Evolutionary conservation across 2,329 filamentous ascomycete species (phyloP), one percentile per base, ranked within the genome.

Genomic region (Fusarium paranaense): DNA sequence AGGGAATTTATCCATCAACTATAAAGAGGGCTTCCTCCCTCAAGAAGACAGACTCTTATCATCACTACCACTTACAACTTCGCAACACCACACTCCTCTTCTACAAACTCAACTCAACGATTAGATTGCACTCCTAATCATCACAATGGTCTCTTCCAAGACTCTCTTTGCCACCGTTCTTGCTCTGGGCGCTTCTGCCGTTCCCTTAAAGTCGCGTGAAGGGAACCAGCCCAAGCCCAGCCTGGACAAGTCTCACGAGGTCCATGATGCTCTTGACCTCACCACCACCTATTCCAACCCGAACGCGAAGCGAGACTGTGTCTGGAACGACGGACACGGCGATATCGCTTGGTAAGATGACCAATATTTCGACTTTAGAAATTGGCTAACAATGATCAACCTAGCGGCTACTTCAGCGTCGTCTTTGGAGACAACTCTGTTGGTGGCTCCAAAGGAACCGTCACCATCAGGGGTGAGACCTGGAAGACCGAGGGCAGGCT

Each of bases 271-370:
- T 9, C 25, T 37, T 47, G 59, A 37, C 22, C 59, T 62, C n/a
- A 50, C 20, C 16, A 50, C 40, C 2, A 62, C 40, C 20, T 62
- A 35, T 18, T 7, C n/a, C 18, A 22, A 50, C 40, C 2, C 20
- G 4, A 27, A 18, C 1, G 40, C 37, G 40, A 50, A 27, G 59
- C 20, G 58, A 3, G 30, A 62, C 2, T 63, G 60, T n/a, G 18
- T 32, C 45, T 63, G 60, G 60, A 63, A 63, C 11, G 60, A 63
- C 2, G 60, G 60, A 7, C 60, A 63, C 5, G 60, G 60, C 8
- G 60, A 63, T 14, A 54, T 63, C 6, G 13, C 22, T 32, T 63
- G 60, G 60, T 63, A 33, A 40, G 60, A 30, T 22, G 11, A 0
- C 32, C n/a, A 13, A 22, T 27, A 4, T n/a, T 20, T 22, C 4